Base-by-base conservation (phyloP, 129 eudicot genomes). In the Arctium lappa region DNA sequence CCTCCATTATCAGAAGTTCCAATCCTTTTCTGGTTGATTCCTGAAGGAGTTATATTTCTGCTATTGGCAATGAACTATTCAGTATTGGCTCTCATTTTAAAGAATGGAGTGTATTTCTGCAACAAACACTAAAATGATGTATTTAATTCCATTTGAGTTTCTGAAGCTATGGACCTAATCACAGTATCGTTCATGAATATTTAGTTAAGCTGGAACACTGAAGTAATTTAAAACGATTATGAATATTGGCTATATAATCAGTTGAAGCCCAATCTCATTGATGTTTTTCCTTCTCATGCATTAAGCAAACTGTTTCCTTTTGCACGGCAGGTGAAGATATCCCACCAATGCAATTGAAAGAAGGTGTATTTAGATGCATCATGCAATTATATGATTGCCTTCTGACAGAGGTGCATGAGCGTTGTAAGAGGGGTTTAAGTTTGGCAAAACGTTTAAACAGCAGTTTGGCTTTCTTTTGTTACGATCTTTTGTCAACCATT, bases 331-430 rank as follows among this genome's bases (percentile, higher is more conserved):
- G 99, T 72, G 99, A 96, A 84, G 99, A 96, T 86, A 88, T 96
- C 74, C 99, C 98, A 42, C 99, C 99, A 38, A 96, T 96, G 98
- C 99, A 96, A 76, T 90, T 96, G 86, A 96, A 93, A 86, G 99
- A 96, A 88, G 90, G 96, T 75, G 99, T 96, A 18, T 96, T 93
- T 84, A 90, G 99, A 90, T 96, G 99, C 79, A 93, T 96, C 37
- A 85, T 93, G 93, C 99, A 96, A 74, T 84, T 96, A 63, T 96
- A 91, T 83, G 99, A 96, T 88, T 96, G 99, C 86, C 97, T 96
- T 86, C 82, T 96, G 78, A 93, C 99, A 8, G 99, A 96, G 88
- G 99, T 96, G 76, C 99, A 96, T 74, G 99, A 96, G 88, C 99
- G 99, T 36, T 96, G 99, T 88, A 96, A 96, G 80, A 90, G 94